phyloP scores from a whole-genome alignment of 2,329 filamentous ascomycete species.

The Nigrograna mackinnonii region DNA sequence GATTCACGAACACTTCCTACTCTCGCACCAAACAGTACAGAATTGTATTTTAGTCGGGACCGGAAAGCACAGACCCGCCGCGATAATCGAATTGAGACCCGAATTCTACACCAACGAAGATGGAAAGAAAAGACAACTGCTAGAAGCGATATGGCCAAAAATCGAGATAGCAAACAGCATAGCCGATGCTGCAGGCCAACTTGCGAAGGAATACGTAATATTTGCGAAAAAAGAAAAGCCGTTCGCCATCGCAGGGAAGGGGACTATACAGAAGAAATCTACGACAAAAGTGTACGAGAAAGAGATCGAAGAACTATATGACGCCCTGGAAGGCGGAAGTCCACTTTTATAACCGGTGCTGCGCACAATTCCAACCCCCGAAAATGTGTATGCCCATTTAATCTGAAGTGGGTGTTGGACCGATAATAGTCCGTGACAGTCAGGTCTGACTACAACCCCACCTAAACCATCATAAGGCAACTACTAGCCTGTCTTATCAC shows the following conservation, averaged over 20 bases:
- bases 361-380: no score
- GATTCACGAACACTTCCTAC: conserved; percentile 24
- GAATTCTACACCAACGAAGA: conserved; percentile 21
- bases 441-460: no score
- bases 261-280: conserved; percentile 46
- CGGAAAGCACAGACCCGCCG: conserved; percentile 29
- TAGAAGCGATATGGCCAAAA: conserved; percentile 46
- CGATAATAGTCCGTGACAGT: no score
- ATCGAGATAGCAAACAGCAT: conserved; percentile 49
- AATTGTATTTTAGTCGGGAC: conserved; percentile 37
- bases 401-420: no score
- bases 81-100: conserved; percentile 31
- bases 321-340: no score
- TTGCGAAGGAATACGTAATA: conserved; percentile 48
- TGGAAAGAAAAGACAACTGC: conserved; percentile 28
- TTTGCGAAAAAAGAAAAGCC: conserved; percentile 50
- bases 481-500: no score
- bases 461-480: no score
- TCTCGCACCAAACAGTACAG: conserved; percentile 30
- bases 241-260: conserved; percentile 52
- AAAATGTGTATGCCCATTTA: no score
- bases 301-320: conserved; percentile 55
- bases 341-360: no score
- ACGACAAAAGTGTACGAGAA: conserved; percentile 47
- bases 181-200: conserved; percentile 45